Evolutionary conservation across 768 basidiomycete species (phyloP).

Genomic region (Hebeloma cylindrosporum): DNA sequence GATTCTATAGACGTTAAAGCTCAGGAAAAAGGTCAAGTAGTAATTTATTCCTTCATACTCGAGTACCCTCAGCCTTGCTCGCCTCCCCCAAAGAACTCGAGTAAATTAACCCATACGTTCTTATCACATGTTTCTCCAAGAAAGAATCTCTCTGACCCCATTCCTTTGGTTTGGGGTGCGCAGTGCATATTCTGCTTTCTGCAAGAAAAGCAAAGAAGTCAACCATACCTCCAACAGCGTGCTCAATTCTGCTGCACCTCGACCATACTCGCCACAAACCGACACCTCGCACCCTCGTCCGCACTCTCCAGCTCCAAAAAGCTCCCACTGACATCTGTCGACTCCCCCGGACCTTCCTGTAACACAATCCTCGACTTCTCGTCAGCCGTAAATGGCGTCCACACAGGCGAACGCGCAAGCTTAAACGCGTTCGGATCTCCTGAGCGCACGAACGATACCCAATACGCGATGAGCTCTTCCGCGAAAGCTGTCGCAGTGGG

Average conservation of each 20-base stretch:
- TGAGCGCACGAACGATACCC: constrained; percentile 63
- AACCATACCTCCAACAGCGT: not conserved
- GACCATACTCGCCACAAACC: constrained; percentile 18
- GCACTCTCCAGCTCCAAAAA: constrained; percentile 13
- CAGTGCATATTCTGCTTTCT: too few relatives aligned
- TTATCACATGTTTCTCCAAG: too few relatives aligned
- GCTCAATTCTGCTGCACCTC: constrained; percentile 18
- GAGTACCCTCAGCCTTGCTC: too few relatives aligned
- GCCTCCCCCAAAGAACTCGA: too few relatives aligned
- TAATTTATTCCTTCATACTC: too few relatives aligned
- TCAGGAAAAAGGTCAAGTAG: too few relatives aligned
- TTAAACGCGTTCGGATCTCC: constrained; percentile 57
- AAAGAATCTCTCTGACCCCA: too few relatives aligned
- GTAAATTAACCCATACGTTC: too few relatives aligned
- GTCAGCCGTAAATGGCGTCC: constrained; percentile 32
- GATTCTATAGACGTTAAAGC: too few relatives aligned
- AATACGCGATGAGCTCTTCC: constrained; percentile 61
- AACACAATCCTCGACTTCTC: constrained; percentile 17
- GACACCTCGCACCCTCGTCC: constrained; percentile 16
- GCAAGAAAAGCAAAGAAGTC: not conserved
- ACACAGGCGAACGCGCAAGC: constrained; percentile 48
- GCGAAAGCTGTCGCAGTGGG: constrained; percentile 51
- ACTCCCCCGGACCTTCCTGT: constrained; percentile 13
- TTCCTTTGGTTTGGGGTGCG: too few relatives aligned
- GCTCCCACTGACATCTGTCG: constrained; percentile 18